Percentiles rank a stretch among this genome's conserved stretches.
Evolutionary conservation across 306 rosid genomes (phyloP).

Genomic region (Dryas drummondii): DNA sequence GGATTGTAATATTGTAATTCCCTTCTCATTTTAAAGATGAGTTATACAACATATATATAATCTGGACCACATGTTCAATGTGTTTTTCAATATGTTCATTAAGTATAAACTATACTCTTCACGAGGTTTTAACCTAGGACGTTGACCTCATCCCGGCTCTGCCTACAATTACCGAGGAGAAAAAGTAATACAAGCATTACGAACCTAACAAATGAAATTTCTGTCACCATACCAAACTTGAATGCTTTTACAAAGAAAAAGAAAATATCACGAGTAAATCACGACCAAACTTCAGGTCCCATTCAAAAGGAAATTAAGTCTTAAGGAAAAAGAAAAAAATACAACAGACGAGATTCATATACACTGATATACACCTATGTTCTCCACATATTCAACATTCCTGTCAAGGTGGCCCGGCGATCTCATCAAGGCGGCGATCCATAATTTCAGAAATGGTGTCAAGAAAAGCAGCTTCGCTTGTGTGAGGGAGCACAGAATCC

Average conservation of each 20-base stretch:
- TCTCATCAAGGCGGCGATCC: constrained; percentile 63
- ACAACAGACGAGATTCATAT: constrained; percentile 18
- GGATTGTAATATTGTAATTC: not conserved
- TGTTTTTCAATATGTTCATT: too few species aligned
- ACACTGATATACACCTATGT: constrained; percentile 22
- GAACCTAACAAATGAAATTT: not conserved
- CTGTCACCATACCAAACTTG: constrained; percentile 6
- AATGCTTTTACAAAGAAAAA: constrained; percentile 14
- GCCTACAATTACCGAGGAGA: too few species aligned
- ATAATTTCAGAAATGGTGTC: constrained; percentile 69
- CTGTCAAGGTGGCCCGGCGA: constrained; percentile 34
- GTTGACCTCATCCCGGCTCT: too few species aligned
- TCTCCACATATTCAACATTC: constrained; percentile 18
- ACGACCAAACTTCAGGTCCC: not conserved
- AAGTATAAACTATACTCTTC: too few species aligned
- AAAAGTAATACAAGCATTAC: not conserved
- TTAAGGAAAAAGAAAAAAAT: not conserved
- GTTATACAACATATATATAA: too few species aligned
- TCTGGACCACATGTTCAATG: too few species aligned
- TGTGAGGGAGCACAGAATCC: constrained; percentile 69
- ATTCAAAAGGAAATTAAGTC: too few species aligned
- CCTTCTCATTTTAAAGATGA: too few species aligned
- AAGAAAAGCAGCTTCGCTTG: constrained; percentile 76
- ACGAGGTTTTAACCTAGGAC: too few species aligned
- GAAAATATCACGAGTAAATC: not conserved